Evolutionary conservation across 169 alveolate genomes (phyloP), one percentile per base, ranked within the genome.

Genomic region (Sarcocystis neurona): DNA sequence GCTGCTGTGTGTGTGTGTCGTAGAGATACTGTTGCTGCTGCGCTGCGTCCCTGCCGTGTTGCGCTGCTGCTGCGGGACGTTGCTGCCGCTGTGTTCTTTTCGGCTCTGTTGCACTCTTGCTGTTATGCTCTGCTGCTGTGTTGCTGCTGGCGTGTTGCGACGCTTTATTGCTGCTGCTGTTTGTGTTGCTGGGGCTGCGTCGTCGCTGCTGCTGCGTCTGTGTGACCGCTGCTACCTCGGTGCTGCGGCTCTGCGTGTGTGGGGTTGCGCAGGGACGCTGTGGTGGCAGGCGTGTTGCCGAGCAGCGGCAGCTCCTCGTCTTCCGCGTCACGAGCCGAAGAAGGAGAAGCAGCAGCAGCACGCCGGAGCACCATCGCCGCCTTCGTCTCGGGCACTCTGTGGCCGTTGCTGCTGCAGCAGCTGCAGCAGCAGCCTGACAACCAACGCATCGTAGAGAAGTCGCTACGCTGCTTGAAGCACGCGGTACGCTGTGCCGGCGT

Each of bases 401-500:
- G 78, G 89, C 89, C 89, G 60, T 66, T 82, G 60, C 66, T 82
- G 79, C 79, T 37, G 44, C 75, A n/a, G 47, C 80, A 37, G 79
- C 89, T 82, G 47, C 56, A n/a, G 30, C 50, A 58, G 47, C 79
- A 37, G 39, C 79, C 70, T n/a, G 39, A 30, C n/a, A 53, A 58
- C 47, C 78, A 63, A 23, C 60, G 78, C 5, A 68, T 56, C 37
- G 79, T 82, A 0, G 89, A 82, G 66, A 53, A 68, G 48, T 30
- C 89, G 30, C 79, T 82, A 34, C 70, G 89, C 39, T 82, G 89
- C 32, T 44, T 82, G 68, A 82, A 82, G 89, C 89, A 82, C n/a
- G 89, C 80, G 8, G 89, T 82, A 3, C 89, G 89, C 15, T 50
- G 46, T 20, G 89, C 89, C 30, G 89, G 89, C 47, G 80, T 39